Conservation (phyloP, 805 yeast genomes). For the Priceomyces carsonii region DNA sequence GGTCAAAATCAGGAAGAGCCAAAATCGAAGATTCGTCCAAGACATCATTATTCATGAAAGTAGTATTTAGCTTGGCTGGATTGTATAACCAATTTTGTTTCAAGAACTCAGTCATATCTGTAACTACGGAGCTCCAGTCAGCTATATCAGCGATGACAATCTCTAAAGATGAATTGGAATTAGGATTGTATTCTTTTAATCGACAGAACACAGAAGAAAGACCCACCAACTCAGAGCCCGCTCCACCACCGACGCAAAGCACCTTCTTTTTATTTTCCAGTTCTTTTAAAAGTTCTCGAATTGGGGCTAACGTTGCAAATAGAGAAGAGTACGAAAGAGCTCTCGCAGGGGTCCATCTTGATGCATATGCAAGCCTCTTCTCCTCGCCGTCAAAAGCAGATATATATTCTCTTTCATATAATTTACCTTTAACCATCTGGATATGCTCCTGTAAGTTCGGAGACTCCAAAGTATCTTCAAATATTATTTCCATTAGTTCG, state of each 20-base stretch:
- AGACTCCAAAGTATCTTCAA: slow-evolving; percentile 33
- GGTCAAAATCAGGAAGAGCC: slow-evolving; percentile 26
- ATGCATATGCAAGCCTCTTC: slow-evolving; percentile 73
- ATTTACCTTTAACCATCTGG: slow-evolving; percentile 68
- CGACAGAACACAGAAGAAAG: slow-evolving; percentile 57
- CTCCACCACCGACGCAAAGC: slow-evolving; percentile 85
- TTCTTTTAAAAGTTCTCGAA: slow-evolving; percentile 37
- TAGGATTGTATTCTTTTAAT: slow-evolving; percentile 34
- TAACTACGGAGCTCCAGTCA: slow-evolving; percentile 64
- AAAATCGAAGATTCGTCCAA: slow-evolving; percentile 14
- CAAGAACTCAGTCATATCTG: slow-evolving; percentile 44
- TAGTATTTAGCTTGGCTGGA: slow-evolving; percentile 25
- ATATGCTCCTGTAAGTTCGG: slow-evolving; percentile 44
- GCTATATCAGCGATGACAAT: slow-evolving; percentile 74
- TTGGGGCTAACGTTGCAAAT: slow-evolving; percentile 51
- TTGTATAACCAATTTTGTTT: slow-evolving; percentile 54
- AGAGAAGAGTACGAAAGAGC: slow-evolving; percentile 73
- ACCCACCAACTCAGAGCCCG: slow-evolving; percentile 77
- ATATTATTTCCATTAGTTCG: slow-evolving; percentile 33
- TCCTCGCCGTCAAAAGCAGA: slow-evolving; percentile 65
- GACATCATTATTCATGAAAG: slow-evolving; percentile 33
- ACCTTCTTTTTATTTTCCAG: slow-evolving; percentile 37
- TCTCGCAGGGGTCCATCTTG: slow-evolving; percentile 85
- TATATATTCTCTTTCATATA: slow-evolving; percentile 69
- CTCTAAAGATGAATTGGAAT: slow-evolving; percentile 33